Conservation (phyloP, 306 rosid genomes). For the Cicer bijugum region DNA sequence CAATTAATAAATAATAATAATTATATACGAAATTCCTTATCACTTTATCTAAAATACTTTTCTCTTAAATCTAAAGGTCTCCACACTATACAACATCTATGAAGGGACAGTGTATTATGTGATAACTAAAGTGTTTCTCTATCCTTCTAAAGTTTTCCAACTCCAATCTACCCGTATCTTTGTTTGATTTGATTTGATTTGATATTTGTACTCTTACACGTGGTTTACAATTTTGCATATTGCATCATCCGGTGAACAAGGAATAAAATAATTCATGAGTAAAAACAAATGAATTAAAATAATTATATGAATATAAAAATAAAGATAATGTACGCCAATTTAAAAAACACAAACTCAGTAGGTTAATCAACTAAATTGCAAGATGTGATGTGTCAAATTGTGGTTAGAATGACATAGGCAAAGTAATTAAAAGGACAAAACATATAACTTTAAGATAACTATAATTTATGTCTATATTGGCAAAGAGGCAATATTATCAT, state of each 20-base stretch:
- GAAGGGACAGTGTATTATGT: too few species aligned
- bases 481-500: neutral
- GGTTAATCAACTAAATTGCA: neutral
- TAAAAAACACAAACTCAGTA: neutral
- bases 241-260: slow-evolving; percentile 43
- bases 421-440: slow-evolving; percentile 1
- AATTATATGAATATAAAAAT: neutral
- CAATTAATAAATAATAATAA: too few species aligned
- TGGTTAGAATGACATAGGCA: neutral
- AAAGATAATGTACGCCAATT: neutral
- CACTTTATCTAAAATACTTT: too few species aligned
- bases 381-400: slow-evolving; percentile 10
- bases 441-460: neutral
- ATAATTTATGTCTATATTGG: neutral
- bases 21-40: too few species aligned
- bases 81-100: too few species aligned
- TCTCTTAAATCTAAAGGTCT: too few species aligned
- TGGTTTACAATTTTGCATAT: slow-evolving; percentile 18
- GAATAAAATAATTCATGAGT: neutral
- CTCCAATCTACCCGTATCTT: slow-evolving; percentile 20
- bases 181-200: slow-evolving; percentile 45
- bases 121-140: neutral
- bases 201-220: slow-evolving; percentile 25
- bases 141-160: slow-evolving; percentile 5
- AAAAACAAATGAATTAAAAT: too few species aligned